phyloP scores from a whole-genome alignment of 2,329 filamentous ascomycete genomes.

The Ambrosiella beaveri region DNA sequence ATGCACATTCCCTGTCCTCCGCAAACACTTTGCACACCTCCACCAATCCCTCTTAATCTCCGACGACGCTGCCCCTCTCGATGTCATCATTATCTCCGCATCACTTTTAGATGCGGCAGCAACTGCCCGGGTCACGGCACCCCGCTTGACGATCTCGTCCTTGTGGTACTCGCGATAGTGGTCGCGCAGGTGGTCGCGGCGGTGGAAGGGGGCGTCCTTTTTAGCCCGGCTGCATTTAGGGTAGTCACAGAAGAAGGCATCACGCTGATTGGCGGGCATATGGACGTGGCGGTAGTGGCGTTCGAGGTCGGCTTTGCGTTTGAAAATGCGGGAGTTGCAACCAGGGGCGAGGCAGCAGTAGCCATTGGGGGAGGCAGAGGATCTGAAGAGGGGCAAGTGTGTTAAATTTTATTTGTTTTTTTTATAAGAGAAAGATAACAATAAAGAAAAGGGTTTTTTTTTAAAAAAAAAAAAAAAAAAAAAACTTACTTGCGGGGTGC shows the following conservation, averaged over 20 bases:
- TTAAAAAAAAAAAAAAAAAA: too few relatives aligned
- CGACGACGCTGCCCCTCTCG: slow-evolving; percentile 23
- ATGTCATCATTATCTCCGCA: slow-evolving; percentile 16
- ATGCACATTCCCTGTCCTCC: slow-evolving; percentile 24
- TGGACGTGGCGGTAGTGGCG: slow-evolving; percentile 36
- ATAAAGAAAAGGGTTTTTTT: neutral
- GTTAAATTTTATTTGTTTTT: neutral
- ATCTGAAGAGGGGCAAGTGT: neutral
- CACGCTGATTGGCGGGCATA: slow-evolving; percentile 24
- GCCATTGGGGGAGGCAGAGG: neutral
- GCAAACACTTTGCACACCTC: slow-evolving; percentile 36
- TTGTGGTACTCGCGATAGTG: slow-evolving; percentile 38
- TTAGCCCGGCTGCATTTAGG: slow-evolving; percentile 27
- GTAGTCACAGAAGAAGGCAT: slow-evolving; percentile 35
- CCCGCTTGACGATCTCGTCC: slow-evolving; percentile 35
- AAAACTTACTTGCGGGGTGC: neutral
- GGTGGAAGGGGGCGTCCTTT: slow-evolving; percentile 28
- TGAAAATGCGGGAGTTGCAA: slow-evolving; percentile 31
- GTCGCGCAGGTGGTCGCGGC: slow-evolving; percentile 39
- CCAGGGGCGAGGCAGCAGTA: slow-evolving; percentile 22
- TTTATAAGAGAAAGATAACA: neutral
- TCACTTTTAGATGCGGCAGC: slow-evolving; percentile 11
- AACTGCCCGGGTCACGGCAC: slow-evolving; percentile 15
- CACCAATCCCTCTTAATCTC: slow-evolving; percentile 30
- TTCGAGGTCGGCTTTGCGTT: slow-evolving; percentile 35